Percentiles rank a stretch among this genome's conserved stretches.
These are phyloP conservation scores for Pleurotus tuoliensis DNA, from an alignment of 768 basidiomycete genomes.

Conservation along the genomic window DNA sequence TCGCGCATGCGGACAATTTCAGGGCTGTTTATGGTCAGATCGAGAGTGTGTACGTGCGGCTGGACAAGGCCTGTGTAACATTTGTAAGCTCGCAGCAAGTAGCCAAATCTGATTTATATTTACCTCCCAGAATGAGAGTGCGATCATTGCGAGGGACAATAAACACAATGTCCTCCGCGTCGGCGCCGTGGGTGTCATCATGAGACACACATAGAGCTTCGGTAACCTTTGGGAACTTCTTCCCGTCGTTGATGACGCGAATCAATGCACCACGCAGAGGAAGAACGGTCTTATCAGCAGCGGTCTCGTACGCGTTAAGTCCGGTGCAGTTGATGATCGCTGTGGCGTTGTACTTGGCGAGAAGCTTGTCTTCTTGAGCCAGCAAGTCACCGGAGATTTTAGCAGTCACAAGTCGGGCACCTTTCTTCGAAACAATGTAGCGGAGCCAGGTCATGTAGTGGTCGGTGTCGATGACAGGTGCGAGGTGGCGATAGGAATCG, in stretches of 20 bases:
- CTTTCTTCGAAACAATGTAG: constrained; percentile 21
- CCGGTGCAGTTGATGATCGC: constrained; percentile 34
- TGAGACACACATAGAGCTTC: constrained; percentile 29
- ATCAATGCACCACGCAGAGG: constrained; percentile 34
- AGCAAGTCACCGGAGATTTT: constrained; percentile 28
- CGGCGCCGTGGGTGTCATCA: constrained; percentile 24
- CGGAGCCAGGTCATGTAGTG: constrained; percentile 29
- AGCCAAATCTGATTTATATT: background rate
- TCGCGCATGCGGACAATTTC: constrained; percentile 26
- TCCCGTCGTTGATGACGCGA: constrained; percentile 31
- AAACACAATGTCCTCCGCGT: constrained; percentile 28
- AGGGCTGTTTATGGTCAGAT: constrained; percentile 23
- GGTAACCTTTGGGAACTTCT: constrained; percentile 28
- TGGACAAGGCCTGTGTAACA: constrained; percentile 19
- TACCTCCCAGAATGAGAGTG: constrained; percentile 29
- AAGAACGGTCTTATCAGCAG: constrained; percentile 28
- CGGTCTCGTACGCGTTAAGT: constrained; percentile 26
- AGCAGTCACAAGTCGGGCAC: constrained; percentile 23
- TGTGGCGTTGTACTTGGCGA: constrained; percentile 21
- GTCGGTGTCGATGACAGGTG: constrained; percentile 35
- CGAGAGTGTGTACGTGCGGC: constrained; percentile 18
- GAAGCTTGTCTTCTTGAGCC: constrained; percentile 19
- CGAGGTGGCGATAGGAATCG: constrained; percentile 31
- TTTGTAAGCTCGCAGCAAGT: background rate
- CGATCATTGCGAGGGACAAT: constrained; percentile 33